Percentiles rank a stretch among this genome's conserved stretches.
Evolutionary conservation across 2,329 filamentous ascomycete species (phyloP).

Genomic region (Aspergillus candidus): DNA sequence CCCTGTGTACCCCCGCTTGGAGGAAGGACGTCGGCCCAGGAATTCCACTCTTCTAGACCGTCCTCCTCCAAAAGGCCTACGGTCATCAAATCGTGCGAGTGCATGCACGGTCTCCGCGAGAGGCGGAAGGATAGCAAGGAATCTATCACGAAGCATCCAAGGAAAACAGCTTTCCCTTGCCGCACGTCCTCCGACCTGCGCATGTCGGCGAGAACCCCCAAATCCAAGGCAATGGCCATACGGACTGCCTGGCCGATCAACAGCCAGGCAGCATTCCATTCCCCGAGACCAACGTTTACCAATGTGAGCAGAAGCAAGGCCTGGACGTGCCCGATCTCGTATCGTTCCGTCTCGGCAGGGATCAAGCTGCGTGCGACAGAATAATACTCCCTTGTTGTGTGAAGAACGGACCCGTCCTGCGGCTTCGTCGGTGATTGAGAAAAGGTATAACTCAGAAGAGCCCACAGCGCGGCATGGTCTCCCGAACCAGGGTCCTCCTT

Average conservation of each 20-base stretch:
- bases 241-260: slow-evolving; percentile 48
- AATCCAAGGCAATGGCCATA: slow-evolving; percentile 38
- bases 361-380: slow-evolving; percentile 31
- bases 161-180: slow-evolving; percentile 40
- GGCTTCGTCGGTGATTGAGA: slow-evolving; percentile 22
- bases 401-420: slow-evolving; percentile 13
- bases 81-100: slow-evolving; percentile 41
- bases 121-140: slow-evolving; percentile 47
- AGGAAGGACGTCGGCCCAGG: slow-evolving; percentile 53
- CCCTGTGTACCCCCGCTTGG: slow-evolving; percentile 23
- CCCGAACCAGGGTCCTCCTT: slow-evolving; percentile 30
- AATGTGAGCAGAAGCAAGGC: slow-evolving; percentile 43
- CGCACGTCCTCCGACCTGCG: slow-evolving; percentile 27
- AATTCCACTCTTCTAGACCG: slow-evolving; percentile 67
- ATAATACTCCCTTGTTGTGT: slow-evolving; percentile 32
- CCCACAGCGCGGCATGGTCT: slow-evolving; percentile 41
- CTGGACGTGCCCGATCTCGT: slow-evolving; percentile 40
- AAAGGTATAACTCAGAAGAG: slow-evolving; percentile 39
- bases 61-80: slow-evolving; percentile 56
- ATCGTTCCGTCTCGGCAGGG: slow-evolving; percentile 35
- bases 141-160: slow-evolving; percentile 52
- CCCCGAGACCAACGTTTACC: slow-evolving; percentile 44
- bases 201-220: slow-evolving; percentile 22
- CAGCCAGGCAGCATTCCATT: slow-evolving; percentile 49
- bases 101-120: slow-evolving; percentile 41